Evolutionary conservation across 352 stramenopile genomes (phyloP), one percentile per base, ranked within the genome.

Genomic region (Phytophthora uliginosa): DNA sequence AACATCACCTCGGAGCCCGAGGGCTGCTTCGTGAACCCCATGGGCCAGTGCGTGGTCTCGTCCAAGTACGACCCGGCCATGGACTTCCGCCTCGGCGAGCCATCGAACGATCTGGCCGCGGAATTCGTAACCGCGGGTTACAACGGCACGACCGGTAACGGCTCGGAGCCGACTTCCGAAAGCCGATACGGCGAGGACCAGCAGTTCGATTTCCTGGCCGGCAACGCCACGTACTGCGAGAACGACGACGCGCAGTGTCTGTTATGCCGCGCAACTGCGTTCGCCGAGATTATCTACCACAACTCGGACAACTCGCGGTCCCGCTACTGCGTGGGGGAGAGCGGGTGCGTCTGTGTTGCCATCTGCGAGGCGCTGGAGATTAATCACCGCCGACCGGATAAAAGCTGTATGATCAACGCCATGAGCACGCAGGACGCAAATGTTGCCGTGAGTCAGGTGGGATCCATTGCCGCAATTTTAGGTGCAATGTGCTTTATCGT

Each of bases 401-500:
- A 72, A 26, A 71, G 74, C 8, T 74, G 81, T 33, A 74, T 83
- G 47, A 66, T 79, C 26, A 79, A 81, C 58, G 74, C 52, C 38
- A 84, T 79, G 73, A 77, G 63, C 56, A 81, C 64, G 28, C 71
- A 78, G 12, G 73, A 76, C 0, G 6, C 51, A 20, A 17, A 72
- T 10, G 40, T 53, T 13, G 59, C 59, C 2, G 60, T 74, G 22
- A 71, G 36, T 28, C 63, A 76, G 18, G n/a, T 72, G 12, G 69
- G 78, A 18, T 79, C 78, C 9, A 81, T 81, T 57, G 66, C 76
- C 4, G 59, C 78, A 12, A 76, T 88, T 50, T 8, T 83, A 2
- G 81, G 81, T 2, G 81, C 76, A 47, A 82, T 88, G 73, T 70
- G 75, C 50, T 82, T 88, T 54, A 82, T 86, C 7, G 74, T 86